Evolutionary conservation across 1,139 yeast genomes (phyloP).

Genomic region (Geotrichum citri-aurantii): DNA sequence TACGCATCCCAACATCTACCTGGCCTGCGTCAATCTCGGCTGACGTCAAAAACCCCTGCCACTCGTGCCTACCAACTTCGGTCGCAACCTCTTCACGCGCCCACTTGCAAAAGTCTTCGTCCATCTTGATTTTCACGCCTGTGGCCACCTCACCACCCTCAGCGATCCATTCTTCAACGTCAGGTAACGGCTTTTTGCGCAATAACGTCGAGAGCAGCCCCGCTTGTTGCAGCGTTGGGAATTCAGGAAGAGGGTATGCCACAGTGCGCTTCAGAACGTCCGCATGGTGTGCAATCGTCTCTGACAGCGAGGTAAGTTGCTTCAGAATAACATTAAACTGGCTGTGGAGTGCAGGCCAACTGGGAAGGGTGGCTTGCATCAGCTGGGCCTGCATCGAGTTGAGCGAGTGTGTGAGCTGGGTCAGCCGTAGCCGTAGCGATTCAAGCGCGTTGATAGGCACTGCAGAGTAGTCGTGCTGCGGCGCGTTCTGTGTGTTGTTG

Average conservation of each 20-base stretch:
- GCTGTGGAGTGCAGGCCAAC: slow-evolving; percentile 57
- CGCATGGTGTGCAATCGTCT: slow-evolving; percentile 57
- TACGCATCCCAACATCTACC: slow-evolving; percentile 21
- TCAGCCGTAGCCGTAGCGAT: slow-evolving; percentile 51
- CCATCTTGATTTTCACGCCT: slow-evolving; percentile 14
- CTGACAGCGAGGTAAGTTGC: slow-evolving; percentile 69
- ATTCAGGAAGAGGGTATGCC: slow-evolving; percentile 74
- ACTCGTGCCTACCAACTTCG: slow-evolving; percentile 51
- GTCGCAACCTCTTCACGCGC: slow-evolving; percentile 51
- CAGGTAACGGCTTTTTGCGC: slow-evolving; percentile 83
- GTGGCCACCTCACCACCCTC: slow-evolving; percentile 33
- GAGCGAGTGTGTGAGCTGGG: slow-evolving; percentile 44
- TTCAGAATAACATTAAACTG: slow-evolving; percentile 80
- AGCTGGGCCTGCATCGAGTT: slow-evolving; percentile 33
- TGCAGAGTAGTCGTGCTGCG: slow-evolving; percentile 31
- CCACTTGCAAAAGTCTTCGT: slow-evolving; percentile 44
- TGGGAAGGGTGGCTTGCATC: slow-evolving; percentile 34
- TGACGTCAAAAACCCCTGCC: slow-evolving; percentile 55
- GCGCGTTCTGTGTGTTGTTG: background rate
- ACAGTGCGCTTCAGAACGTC: slow-evolving; percentile 60
- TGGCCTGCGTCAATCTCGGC: slow-evolving; percentile 47
- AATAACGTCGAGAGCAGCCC: slow-evolving; percentile 74
- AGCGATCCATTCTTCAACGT: slow-evolving; percentile 80
- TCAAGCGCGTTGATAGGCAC: slow-evolving; percentile 59
- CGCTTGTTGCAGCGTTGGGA: slow-evolving; percentile 81